Evolutionary conservation across 164 flowering plant species (phyloP).

Genomic region (Euptelea pleiosperma): DNA sequence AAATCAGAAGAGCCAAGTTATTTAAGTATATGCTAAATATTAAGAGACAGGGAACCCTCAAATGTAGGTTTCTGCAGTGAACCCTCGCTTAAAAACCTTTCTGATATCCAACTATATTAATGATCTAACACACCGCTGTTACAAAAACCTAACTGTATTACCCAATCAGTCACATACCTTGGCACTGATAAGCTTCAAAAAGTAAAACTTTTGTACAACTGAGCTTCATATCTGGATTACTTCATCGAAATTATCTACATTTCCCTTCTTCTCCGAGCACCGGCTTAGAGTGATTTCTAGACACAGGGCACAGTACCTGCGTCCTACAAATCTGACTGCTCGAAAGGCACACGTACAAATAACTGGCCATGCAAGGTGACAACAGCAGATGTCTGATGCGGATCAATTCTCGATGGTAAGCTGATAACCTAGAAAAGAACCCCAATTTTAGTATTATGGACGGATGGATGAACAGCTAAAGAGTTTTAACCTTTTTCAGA

Average conservation of each 20-base stretch:
- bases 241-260: neutral
- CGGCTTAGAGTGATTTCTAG: neutral
- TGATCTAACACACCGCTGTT: too few species aligned
- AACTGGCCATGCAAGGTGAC: slow-evolving; percentile 93
- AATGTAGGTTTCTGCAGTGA: too few species aligned
- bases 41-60: neutral
- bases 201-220: neutral
- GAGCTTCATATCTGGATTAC: neutral
- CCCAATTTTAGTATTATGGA: too few species aligned
- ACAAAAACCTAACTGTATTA: too few species aligned
- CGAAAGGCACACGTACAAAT: slow-evolving; percentile 90
- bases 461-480: too few species aligned
- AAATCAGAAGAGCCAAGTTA: neutral
- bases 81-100: too few species aligned
- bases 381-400: slow-evolving; percentile 96
- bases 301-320: neutral
- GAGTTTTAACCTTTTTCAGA: too few species aligned
- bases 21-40: neutral
- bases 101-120: too few species aligned
- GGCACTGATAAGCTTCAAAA: neutral
- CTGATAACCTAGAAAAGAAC: slow-evolving; percentile 58
- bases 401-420: slow-evolving; percentile 84
- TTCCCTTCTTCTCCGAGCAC: neutral
- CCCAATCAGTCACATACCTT: neutral
- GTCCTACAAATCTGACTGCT: slow-evolving; percentile 50